Percentiles rank a stretch among this genome's conserved stretches.
Evolutionary conservation across 2,329 filamentous ascomycete genomes (phyloP).

Genomic region (Colletotrichum paranaense): DNA sequence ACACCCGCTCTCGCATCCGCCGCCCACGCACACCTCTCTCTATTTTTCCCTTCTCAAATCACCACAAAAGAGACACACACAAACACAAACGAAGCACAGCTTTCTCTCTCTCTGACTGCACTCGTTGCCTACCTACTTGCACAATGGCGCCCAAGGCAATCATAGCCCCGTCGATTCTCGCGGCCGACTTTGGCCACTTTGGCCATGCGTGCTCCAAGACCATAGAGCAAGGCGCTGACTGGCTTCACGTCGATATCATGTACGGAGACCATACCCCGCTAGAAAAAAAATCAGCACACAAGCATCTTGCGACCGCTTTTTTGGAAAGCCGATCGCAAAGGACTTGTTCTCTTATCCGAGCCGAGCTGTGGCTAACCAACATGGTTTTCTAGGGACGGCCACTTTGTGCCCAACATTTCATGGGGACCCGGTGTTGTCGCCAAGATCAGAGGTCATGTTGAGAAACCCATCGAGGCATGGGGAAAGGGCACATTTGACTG

Average conservation of each 20-base stretch:
- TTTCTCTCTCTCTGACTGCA: not conserved
- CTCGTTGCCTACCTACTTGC: not conserved
- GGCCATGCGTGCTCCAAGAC: constrained; percentile 88
- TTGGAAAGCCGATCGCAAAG: constrained; percentile 2
- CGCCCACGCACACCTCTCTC: constrained; percentile 21
- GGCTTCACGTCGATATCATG: constrained; percentile 95
- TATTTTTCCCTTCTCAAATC: not conserved
- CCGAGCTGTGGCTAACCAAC: not conserved
- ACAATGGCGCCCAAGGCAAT: constrained; percentile 90
- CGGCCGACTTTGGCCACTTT: constrained; percentile 92
- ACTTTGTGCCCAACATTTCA: constrained; percentile 98
- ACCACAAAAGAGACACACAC: not conserved
- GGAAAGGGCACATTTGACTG: constrained; percentile 97
- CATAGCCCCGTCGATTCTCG: constrained; percentile 97
- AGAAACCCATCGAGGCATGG: constrained; percentile 73
- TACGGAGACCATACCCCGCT: constrained; percentile 45
- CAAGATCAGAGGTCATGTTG: constrained; percentile 89
- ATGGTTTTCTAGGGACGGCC: constrained; percentile 79
- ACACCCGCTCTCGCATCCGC: constrained; percentile 24
- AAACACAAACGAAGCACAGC: not conserved
- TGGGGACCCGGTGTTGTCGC: constrained; percentile 96
- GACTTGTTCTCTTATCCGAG: not conserved
- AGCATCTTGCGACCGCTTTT: constrained; percentile 18
- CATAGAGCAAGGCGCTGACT: constrained; percentile 88
- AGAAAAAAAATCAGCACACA: not conserved